phyloP scores from a whole-genome alignment of 169 alveolate genomes.

The Plasmodium coatneyi region DNA sequence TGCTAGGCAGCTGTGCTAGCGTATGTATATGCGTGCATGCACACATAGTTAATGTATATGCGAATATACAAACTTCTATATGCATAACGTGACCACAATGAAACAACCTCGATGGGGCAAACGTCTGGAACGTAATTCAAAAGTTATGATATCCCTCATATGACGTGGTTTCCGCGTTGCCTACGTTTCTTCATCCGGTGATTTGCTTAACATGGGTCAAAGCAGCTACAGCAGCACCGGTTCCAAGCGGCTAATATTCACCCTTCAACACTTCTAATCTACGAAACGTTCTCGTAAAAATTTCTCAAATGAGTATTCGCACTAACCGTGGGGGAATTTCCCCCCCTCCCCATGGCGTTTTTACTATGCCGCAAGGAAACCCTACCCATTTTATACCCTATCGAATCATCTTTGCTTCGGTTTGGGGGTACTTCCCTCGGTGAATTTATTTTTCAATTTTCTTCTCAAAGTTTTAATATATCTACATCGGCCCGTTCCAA shows the following conservation, averaged over 20 bases:
- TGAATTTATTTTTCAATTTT: constrained; percentile 96
- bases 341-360: background rate
- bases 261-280: background rate
- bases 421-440: constrained; percentile 94
- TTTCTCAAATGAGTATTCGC: background rate
- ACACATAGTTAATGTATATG: background rate
- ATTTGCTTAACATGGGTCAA: background rate
- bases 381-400: background rate
- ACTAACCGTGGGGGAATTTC: background rate
- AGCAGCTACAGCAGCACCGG: background rate
- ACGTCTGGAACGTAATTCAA: background rate
- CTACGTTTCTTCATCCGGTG: background rate
- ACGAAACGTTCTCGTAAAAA: background rate
- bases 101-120: background rate
- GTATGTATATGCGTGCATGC: background rate
- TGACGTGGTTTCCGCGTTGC: background rate
- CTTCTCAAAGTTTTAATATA: constrained; percentile 95
- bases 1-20: background rate
- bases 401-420: constrained; percentile 77
- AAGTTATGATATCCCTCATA: background rate
- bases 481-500: constrained; percentile 98
- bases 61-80: background rate
- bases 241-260: background rate
- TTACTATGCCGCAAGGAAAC: background rate
- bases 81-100: background rate